These are phyloP conservation scores for Boletus sp. DNA, from an alignment of 1,284 basidiomycete species.

Conservation along the genomic window DNA sequence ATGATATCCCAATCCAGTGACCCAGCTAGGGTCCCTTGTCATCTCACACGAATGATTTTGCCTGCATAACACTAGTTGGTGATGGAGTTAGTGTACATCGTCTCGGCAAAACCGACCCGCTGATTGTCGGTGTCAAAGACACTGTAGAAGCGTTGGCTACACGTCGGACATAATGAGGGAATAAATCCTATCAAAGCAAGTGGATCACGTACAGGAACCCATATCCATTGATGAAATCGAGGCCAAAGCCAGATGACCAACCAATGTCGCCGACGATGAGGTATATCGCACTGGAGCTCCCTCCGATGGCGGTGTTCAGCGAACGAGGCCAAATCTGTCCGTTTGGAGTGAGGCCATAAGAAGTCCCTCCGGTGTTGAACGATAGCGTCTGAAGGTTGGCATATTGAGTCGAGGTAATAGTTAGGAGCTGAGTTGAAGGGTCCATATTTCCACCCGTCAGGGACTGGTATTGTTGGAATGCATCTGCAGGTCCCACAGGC, in stretches of 20 bases:
- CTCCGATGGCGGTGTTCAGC: no score
- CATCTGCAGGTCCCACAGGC: conserved; percentile 34
- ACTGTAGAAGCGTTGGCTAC: conserved; percentile 46
- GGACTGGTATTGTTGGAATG: conserved; percentile 47
- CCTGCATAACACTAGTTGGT: conserved; percentile 35
- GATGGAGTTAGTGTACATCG: conserved; percentile 41
- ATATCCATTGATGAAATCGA: conserved; percentile 36
- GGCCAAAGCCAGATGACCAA: conserved; percentile 27
- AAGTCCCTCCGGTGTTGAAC: conserved; percentile 39
- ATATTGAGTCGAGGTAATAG: conserved; percentile 40
- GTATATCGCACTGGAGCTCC: no score
- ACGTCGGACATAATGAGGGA: not conserved
- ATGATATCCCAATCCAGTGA: not conserved
- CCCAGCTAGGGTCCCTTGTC: not conserved
- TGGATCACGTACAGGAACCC: conserved; percentile 32
- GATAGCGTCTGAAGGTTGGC: conserved; percentile 39
- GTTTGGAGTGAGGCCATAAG: no score
- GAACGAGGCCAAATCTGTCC: no score
- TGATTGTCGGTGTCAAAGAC: conserved; percentile 47
- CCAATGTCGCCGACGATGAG: conserved; percentile 36
- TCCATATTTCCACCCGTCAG: conserved; percentile 53
- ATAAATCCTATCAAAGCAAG: not conserved
- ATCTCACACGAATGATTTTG: not conserved
- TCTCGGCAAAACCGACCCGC: conserved; percentile 46
- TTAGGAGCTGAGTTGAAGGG: conserved; percentile 41